Evolutionary conservation across 169 alveolate species (phyloP).

Genomic region (Babesia gibsoni): DNA sequence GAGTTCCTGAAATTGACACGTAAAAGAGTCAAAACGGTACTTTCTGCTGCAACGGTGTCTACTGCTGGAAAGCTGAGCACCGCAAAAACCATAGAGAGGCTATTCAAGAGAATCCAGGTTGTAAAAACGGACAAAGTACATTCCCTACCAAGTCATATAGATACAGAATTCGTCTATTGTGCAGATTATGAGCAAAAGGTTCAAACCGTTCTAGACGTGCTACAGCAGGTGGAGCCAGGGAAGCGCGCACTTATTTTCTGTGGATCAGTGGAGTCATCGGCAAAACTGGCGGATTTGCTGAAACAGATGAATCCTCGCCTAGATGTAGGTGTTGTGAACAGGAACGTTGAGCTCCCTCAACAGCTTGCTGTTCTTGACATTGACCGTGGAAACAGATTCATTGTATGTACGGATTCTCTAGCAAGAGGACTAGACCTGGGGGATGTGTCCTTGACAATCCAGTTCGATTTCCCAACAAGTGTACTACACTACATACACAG

Average conservation of each 20-base stretch:
- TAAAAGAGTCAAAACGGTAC: background rate
- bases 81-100: slow-evolving; percentile 1
- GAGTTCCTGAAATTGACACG: background rate
- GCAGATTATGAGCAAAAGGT: background rate
- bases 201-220: background rate
- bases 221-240: background rate
- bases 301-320: background rate
- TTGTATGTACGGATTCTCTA: slow-evolving; percentile 94
- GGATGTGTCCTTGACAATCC: slow-evolving; percentile 89
- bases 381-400: slow-evolving; percentile 65
- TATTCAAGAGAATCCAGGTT: background rate
- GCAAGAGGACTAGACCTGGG: slow-evolving; percentile 97
- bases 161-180: slow-evolving; percentile 16
- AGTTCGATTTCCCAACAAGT: slow-evolving; percentile 91
- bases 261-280: slow-evolving; percentile 1
- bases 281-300: background rate
- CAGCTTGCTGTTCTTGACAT: background rate
- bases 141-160: slow-evolving; percentile 9
- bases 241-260: slow-evolving; percentile 20
- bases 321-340: slow-evolving; percentile 7
- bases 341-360: slow-evolving; percentile 3
- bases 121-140: background rate
- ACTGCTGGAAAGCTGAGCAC: slow-evolving; percentile 28
- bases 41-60: slow-evolving; percentile 33
- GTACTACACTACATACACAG: slow-evolving; percentile 92